A percentile compares a stretch with the other conserved stretches of the same genome.
Evolutionary conservation across 208 protist species (phyloP).

Genomic region (Acanthamoeba royreba): DNA sequence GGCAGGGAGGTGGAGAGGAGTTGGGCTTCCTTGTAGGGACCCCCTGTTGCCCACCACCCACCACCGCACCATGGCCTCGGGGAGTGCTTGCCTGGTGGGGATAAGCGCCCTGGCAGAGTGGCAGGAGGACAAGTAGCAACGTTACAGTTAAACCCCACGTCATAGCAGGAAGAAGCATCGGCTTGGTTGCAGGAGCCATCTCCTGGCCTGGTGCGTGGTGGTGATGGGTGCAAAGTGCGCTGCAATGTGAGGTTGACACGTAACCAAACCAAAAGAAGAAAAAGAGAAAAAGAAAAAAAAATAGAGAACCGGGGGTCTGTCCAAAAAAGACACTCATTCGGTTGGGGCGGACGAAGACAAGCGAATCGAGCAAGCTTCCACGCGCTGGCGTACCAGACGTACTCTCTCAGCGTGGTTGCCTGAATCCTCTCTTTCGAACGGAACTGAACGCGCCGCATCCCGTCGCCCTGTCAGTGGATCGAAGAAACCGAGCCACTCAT

Average conservation of each 20-base stretch:
- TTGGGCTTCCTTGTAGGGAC: neutral
- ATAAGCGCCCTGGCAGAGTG: too few relatives aligned
- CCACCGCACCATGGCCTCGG: neutral
- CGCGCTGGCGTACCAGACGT: neutral
- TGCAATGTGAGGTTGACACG: neutral
- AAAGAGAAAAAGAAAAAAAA: neutral
- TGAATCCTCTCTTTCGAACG: neutral
- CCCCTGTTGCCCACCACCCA: neutral
- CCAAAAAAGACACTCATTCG: neutral
- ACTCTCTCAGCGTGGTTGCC: neutral
- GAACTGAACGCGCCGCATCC: neutral
- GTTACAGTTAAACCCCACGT: too few relatives aligned
- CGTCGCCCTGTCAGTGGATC: neutral
- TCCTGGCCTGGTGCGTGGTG: neutral
- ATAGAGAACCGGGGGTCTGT: neutral
- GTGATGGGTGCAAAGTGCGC: neutral
- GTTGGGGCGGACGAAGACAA: neutral
- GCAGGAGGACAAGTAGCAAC: too few relatives aligned
- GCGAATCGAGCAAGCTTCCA: neutral
- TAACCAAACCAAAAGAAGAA: neutral
- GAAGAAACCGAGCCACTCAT: slow-evolving; percentile 19
- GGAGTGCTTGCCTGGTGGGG: too few relatives aligned
- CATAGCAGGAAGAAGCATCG: too few relatives aligned
- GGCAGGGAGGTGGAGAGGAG: neutral
- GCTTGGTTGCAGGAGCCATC: too few relatives aligned